Conservation (phyloP, 352 stramenopile genomes). For the Phytopythium ostracodes region DNA sequence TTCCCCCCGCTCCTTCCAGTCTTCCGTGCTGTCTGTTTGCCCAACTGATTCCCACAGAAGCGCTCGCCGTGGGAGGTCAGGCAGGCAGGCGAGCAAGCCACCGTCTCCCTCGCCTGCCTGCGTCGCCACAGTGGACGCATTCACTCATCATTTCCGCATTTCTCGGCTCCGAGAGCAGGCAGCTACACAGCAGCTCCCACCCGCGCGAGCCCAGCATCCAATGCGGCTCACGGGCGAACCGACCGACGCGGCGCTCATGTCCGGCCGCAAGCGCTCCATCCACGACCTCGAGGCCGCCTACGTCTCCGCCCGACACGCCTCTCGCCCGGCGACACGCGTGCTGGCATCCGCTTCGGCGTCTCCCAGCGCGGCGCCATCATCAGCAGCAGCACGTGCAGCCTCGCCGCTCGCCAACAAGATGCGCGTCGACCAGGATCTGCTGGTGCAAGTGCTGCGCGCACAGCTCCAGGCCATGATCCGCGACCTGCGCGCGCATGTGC, state of each 20-base stretch:
- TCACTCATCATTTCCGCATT: background rate
- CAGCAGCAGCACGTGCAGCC: background rate
- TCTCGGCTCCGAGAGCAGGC: background rate
- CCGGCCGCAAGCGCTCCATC: slow-evolving; percentile 8
- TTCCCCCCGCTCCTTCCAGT: background rate
- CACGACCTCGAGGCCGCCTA: slow-evolving; percentile 1
- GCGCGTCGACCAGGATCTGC: slow-evolving; percentile 34
- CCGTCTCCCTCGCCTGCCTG: background rate
- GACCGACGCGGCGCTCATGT: background rate
- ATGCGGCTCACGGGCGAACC: background rate
- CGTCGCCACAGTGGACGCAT: background rate
- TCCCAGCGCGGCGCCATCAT: too few species aligned
- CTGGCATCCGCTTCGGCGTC: background rate
- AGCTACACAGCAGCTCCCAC: background rate
- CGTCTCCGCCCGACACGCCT: background rate
- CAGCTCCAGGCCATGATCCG: slow-evolving; percentile 29
- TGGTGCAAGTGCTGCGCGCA: slow-evolving; percentile 33
- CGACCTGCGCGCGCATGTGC: slow-evolving; percentile 12
- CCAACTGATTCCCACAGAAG: background rate
- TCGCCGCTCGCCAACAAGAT: slow-evolving; percentile 1
- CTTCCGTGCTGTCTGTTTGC: background rate
- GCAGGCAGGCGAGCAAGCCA: background rate
- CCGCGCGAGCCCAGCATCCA: slow-evolving; percentile 1
- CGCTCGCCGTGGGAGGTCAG: background rate
- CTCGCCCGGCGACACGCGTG: background rate